Percentiles rank a stretch among this genome's conserved stretches.
phyloP scores from a whole-genome alignment of 2,329 filamentous ascomycete species.

The Chrysoporthe puriensis region DNA sequence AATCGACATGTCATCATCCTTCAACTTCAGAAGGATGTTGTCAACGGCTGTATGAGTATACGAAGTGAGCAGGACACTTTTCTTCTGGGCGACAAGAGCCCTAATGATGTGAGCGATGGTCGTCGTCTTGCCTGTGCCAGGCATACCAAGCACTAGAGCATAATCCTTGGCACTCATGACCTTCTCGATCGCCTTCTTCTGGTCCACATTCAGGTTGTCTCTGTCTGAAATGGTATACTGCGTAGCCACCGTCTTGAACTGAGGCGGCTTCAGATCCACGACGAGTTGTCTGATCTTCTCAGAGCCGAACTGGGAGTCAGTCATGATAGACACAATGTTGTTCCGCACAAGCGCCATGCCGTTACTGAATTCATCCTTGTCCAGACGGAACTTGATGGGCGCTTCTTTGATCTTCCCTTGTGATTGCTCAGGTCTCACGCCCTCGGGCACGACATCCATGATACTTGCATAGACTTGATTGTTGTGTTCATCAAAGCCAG shows the following conservation, averaged over 20 bases:
- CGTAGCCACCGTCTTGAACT: conserved; percentile 70
- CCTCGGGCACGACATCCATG: conserved; percentile 76
- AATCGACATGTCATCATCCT: conserved; percentile 74
- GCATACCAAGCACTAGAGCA: conserved; percentile 97
- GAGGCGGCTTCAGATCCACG: conserved; percentile 73
- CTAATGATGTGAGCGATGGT: conserved; percentile 98
- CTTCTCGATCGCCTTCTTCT: conserved; percentile 84
- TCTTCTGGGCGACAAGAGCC: conserved; percentile 83
- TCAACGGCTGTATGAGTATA: conserved; percentile 98
- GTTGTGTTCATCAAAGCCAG: conserved; percentile 72
- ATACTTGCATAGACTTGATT: conserved; percentile 92
- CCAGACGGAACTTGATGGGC: conserved; percentile 76
- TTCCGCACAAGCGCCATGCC: conserved; percentile 95
- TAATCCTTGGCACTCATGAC: conserved; percentile 97
- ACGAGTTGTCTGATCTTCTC: conserved; percentile 77
- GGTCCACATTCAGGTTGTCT: conserved; percentile 81
- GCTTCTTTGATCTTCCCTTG: conserved; percentile 55
- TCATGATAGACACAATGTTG: conserved; percentile 92
- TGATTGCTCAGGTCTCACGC: conserved; percentile 54
- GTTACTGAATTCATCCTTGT: conserved; percentile 98
- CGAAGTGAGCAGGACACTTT: conserved; percentile 89
- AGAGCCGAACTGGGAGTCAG: conserved; percentile 72
- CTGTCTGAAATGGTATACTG: conserved; percentile 65
- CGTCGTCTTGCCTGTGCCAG: conserved; percentile 96
- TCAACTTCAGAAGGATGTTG: conserved; percentile 94